Conservation (phyloP, 164 flowering plant genomes). For the Kalanchoe fedtschenkoi region DNA sequence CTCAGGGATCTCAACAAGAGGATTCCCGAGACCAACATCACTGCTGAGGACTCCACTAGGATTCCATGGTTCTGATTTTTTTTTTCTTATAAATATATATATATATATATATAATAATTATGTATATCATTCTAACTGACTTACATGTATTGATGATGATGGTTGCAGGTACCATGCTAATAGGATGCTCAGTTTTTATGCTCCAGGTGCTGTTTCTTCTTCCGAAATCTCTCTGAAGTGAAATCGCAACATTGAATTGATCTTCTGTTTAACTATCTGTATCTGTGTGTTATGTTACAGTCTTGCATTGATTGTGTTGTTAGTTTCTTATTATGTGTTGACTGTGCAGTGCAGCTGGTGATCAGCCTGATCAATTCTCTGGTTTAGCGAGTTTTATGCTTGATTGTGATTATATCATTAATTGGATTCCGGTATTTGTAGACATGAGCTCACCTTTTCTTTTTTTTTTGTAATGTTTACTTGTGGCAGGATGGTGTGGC, state of each 20-base stretch:
- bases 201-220: conserved; percentile 55
- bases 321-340: background rate
- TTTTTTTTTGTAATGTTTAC: too few species aligned
- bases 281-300: background rate
- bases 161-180: conserved; percentile 80
- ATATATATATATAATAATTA: too few species aligned
- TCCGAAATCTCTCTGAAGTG: too few species aligned
- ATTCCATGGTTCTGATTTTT: conserved; percentile 46
- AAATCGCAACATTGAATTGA: background rate
- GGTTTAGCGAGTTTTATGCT: background rate
- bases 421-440: background rate
- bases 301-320: background rate
- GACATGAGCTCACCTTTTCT: background rate
- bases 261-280: background rate
- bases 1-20: conserved; percentile 88
- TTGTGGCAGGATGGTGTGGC: conserved; percentile 88
- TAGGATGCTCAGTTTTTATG: conserved; percentile 92
- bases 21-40: conserved; percentile 66
- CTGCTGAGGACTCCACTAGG: conserved; percentile 24
- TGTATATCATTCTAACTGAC: background rate
- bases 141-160: conserved; percentile 1
- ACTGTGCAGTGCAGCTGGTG: background rate
- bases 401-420: background rate
- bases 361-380: background rate
- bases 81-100: background rate